These are phyloP conservation scores for Thermothielavioides terrestris DNA, from an alignment of 495 filamentous ascomycete species.

Conservation along the genomic window DNA sequence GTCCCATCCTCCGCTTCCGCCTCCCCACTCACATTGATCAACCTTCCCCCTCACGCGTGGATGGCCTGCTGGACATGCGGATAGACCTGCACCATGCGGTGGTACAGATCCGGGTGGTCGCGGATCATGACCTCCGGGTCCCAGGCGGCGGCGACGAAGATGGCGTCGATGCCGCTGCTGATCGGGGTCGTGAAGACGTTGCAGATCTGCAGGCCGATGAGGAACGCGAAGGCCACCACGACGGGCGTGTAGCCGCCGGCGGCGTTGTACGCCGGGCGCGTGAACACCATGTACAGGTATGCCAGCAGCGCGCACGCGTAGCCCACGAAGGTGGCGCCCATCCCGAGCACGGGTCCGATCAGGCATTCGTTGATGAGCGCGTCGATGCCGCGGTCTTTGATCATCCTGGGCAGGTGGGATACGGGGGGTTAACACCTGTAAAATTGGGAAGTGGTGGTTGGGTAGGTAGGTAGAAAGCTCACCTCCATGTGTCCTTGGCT, in stretches of 20 bases:
- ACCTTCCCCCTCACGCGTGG: conserved; percentile 18
- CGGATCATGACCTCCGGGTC: conserved; percentile 77
- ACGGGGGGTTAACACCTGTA: conserved; percentile 11
- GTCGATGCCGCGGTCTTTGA: conserved; percentile 85
- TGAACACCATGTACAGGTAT: conserved; percentile 73
- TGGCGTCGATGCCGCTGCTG: conserved; percentile 63
- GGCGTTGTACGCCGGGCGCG: conserved; percentile 66
- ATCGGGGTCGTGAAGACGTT: conserved; percentile 81
- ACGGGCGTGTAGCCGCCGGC: conserved; percentile 52
- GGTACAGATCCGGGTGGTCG: conserved; percentile 74
- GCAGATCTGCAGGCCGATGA: conserved; percentile 79
- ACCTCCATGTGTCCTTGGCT: conserved; percentile 79
- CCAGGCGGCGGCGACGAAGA: conserved; percentile 85
- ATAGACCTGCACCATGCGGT: conserved; percentile 67
- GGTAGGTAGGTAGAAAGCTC: conserved; percentile 13
- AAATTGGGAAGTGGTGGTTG: not conserved
- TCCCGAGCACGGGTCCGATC: conserved; percentile 80
- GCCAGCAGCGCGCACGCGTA: conserved; percentile 74
- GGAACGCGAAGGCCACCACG: conserved; percentile 73
- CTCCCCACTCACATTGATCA: not conserved
- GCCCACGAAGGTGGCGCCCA: conserved; percentile 75
- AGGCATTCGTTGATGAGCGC: conserved; percentile 85
- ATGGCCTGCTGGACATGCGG: conserved; percentile 63
- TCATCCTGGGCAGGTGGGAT: conserved; percentile 47
- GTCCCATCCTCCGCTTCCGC: not conserved